Evolutionary conservation across 805 yeast species (phyloP).

Genomic region (Komagataella populi): DNA sequence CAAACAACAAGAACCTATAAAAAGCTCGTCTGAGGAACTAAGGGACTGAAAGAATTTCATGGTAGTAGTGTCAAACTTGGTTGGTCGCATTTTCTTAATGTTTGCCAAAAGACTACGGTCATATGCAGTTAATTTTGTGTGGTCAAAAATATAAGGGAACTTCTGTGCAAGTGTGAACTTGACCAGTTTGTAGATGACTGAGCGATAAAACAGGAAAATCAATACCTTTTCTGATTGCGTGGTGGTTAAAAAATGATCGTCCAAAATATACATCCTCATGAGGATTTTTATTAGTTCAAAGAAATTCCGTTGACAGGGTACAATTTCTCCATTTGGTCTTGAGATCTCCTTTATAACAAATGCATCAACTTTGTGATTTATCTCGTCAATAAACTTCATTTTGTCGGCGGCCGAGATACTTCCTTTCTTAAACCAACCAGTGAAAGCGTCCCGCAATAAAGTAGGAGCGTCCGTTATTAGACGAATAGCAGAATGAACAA

Average conservation of each 20-base stretch:
- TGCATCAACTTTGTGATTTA: background rate
- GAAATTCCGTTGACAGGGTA: background rate
- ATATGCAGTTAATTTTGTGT: constrained; percentile 1
- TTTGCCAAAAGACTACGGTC: background rate
- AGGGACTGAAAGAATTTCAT: background rate
- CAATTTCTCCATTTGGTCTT: background rate
- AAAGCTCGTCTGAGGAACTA: background rate
- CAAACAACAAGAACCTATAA: background rate
- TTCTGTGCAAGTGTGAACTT: constrained; percentile 7
- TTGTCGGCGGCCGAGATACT: background rate
- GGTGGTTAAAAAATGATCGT: constrained; percentile 4
- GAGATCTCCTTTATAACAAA: background rate
- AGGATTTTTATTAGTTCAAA: background rate
- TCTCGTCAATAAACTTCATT: background rate
- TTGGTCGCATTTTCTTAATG: background rate
- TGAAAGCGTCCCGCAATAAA: background rate
- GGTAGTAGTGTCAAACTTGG: background rate
- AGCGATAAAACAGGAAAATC: constrained; percentile 11
- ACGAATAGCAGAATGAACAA: background rate
- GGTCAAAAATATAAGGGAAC: constrained; percentile 4
- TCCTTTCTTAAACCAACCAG: background rate
- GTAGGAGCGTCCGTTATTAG: background rate
- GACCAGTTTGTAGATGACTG: constrained; percentile 9
- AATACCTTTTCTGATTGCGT: constrained; percentile 8
- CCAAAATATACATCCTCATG: constrained; percentile 6